A percentile compares a stretch with the other conserved stretches of the same genome.
phyloP scores from a whole-genome alignment of 176 grass and related monocot genomes.

The Oryza longistaminata region DNA sequence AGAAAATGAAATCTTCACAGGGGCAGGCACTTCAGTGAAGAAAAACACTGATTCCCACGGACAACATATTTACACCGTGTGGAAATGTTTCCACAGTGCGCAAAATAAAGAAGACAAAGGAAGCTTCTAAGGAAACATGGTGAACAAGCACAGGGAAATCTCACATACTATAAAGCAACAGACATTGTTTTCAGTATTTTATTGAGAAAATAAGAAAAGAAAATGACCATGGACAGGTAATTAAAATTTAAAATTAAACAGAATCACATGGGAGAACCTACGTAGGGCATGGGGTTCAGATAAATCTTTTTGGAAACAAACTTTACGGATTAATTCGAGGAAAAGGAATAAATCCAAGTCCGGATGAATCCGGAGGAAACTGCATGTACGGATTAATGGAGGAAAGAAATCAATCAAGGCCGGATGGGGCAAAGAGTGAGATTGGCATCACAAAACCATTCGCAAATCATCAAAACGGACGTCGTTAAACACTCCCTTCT shows the following conservation, averaged over 20 bases:
- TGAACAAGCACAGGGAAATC: neutral
- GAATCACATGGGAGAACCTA: neutral
- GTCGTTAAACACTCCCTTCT: neutral
- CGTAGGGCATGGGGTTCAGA: neutral
- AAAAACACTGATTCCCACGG: neutral
- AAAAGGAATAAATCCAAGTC: neutral
- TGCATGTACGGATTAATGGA: neutral
- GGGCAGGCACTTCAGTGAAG: neutral
- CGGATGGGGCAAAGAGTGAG: neutral
- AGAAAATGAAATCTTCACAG: neutral
- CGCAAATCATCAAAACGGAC: neutral
- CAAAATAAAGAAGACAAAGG: neutral
- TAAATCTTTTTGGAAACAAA: neutral
- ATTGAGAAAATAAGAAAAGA: constrained; percentile 1
- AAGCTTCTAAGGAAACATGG: neutral
- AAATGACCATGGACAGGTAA: neutral
- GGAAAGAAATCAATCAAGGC: neutral
- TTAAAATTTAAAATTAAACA: neutral
- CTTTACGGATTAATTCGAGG: neutral
- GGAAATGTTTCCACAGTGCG: neutral
- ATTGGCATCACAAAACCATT: neutral
- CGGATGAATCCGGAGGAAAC: neutral
- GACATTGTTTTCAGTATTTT: constrained; percentile 9
- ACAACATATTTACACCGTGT: neutral
- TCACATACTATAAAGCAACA: constrained; percentile 7